Conservation (phyloP, 768 basidiomycete species). For the Pisolithus albus region DNA sequence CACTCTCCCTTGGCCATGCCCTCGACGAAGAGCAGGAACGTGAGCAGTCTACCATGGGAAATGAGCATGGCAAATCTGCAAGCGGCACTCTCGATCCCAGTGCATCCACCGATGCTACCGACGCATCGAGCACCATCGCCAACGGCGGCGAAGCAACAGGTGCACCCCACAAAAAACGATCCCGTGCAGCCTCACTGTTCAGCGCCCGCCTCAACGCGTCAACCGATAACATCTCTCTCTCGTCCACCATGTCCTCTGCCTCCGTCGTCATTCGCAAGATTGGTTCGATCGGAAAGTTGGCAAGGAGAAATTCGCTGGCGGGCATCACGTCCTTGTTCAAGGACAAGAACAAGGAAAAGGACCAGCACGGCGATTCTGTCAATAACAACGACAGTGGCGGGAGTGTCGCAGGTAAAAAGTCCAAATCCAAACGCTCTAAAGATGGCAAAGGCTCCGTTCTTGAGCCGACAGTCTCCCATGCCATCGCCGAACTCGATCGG, state of each 20-base stretch:
- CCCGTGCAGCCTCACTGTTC: constrained; percentile 71
- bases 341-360: constrained; percentile 54
- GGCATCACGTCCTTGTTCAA: constrained; percentile 94
- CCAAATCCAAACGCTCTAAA: constrained; percentile 37
- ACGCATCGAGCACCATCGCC: constrained; percentile 22
- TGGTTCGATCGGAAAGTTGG: constrained; percentile 83
- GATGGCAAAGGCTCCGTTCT: constrained; percentile 58
- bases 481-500: constrained; percentile 79
- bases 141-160: constrained; percentile 10
- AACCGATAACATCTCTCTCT: constrained; percentile 93
- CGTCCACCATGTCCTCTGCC: constrained; percentile 89
- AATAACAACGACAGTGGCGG: constrained; percentile 7
- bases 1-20: constrained; percentile 56
- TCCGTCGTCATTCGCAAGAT: constrained; percentile 97
- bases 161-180: constrained; percentile 53
- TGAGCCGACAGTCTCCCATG: constrained; percentile 70
- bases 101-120: too few relatives aligned
- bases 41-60: constrained; percentile 12
- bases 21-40: constrained; percentile 48
- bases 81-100: constrained; percentile 11
- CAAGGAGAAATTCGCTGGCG: constrained; percentile 80
- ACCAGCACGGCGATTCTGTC: constrained; percentile 31
- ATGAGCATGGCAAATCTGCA: constrained; percentile 4
- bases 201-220: constrained; percentile 82
- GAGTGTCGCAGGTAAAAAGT: constrained; percentile 36